Evolutionary conservation across 179 eudicot genomes (phyloP), one percentile per base, ranked within the genome.

Genomic region (Silene noctiflora): DNA sequence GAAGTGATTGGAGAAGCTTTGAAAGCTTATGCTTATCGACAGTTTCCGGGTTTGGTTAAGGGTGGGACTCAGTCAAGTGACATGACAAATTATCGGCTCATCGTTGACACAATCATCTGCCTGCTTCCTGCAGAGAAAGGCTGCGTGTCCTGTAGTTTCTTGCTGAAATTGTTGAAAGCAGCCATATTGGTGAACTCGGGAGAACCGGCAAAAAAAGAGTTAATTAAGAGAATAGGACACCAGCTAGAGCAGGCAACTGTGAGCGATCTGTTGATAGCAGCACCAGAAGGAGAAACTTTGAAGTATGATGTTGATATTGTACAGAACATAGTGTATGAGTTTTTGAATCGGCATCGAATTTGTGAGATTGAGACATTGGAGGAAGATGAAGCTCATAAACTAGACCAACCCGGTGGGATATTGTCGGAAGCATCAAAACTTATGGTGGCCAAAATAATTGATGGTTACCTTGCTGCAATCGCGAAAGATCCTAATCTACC

Each of bases 1-100:
- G 98, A 90, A 79, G 94, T 93, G 24, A 84, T 93, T 55, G 99
- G 98, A 25, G 99, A 95, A 80, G 91, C 98, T 56, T 76, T 93
- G 62, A 89, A 88, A 83, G 99, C 98, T 48, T 95, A 89, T 80
- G 85, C 91, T 55, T 71, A 77, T 44, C 81, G 91, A 69, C 89
- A 87, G 72, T 81, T 92, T 19, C 93, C 97, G 0, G 90, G 91
- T 24, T 84, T 88, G 65, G 83, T 79, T 75, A 92, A 87, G 84
- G 87, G 88, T 35, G 81, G 74, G n/a, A 72, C 84, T n/a, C 87
- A 79, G 60, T 78, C 78, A 9, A 79, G 80, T 12, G 92, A 89
- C 67, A 39, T 82, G 16, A 60, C 78, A 17, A 88, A 84, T 61
- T 74, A 84, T 64, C 86, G 77, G 25, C 73, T 77, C 31, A 78